Evolutionary conservation across 768 basidiomycete species (phyloP).

Genomic region (Pholiota molesta): DNA sequence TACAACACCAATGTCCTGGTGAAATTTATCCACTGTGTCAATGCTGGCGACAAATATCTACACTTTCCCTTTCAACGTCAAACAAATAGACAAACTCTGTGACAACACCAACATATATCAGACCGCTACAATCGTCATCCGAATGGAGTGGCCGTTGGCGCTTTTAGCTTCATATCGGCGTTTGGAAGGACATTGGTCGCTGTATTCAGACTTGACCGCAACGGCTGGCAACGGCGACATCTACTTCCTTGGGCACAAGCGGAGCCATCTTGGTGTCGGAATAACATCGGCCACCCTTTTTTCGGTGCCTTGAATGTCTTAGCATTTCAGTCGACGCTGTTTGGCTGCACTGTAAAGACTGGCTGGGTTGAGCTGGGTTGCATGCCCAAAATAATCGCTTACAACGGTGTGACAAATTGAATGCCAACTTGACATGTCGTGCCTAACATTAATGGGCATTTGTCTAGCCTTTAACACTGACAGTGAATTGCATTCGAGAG

Average conservation of each 20-base stretch:
- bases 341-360: background rate
- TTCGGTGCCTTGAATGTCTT: background rate
- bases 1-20: background rate
- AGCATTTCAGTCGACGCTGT: background rate
- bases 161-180: background rate
- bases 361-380: background rate
- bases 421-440: no score
- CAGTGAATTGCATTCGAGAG: no score
- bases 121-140: background rate
- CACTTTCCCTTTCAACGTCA: background rate
- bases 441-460: no score
- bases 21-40: background rate
- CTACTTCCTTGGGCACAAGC: background rate
- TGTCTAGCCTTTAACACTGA: no score
- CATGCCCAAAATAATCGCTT: background rate
- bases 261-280: background rate
- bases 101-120: background rate
- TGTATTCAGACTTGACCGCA: no score
- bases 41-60: background rate
- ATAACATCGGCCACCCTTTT: background rate
- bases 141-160: background rate
- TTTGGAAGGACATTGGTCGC: background rate
- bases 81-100: background rate
- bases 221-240: background rate
- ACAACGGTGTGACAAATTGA: no score